Base-by-base conservation (phyloP, 148 eudicot genomes). In the Salicornia ramosissima region DNA sequence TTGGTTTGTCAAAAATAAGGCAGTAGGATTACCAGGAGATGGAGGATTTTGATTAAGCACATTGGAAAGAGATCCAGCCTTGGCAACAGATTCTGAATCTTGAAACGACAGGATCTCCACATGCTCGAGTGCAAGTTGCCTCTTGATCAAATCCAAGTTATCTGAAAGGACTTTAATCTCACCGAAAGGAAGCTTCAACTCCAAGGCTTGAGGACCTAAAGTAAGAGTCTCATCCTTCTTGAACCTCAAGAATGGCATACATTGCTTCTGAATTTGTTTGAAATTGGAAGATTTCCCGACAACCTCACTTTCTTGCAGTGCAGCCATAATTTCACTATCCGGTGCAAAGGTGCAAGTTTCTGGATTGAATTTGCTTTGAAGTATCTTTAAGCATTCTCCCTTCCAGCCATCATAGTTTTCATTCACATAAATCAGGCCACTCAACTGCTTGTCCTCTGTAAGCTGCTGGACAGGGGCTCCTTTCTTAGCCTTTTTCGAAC, bases 321-420 rank as follows among this genome's bases (percentile, higher is more conserved):
- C 96, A 36, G 77, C 67, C 39, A 86, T 66, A 43, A 92, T 87
- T 65, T 86, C 94, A 60, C 76, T 52, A 55, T 92, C 96, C 2
- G 94, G 88, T 25, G 96, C 90, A 74, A 92, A 92, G 11, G 81
- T 78, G 28, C 77, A 4, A 3, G 80, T 77, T 31, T 52, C 62
- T 14, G 54, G 10, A 59, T 92, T 74, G 62, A 78, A 92, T 33
- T 87, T 90, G 64, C 67, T 72, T 75, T 81, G 72, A 9, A 92
- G 86, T 24, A 87, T 92, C 45, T 75, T 82, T 79, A 92, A 80
- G 71, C 97, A 92, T 59, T 86, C 96, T 69, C 68, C 84, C 76
- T 85, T 92, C 96, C 93, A 92, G 8, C 93, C 96, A n/a, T 87
- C 96, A 34, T 90, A 92, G 26, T 74, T 81, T 70, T 92, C 97